Evolutionary conservation across 202 grass and related monocot species (phyloP).

Genomic region (Elaeis oleifera): DNA sequence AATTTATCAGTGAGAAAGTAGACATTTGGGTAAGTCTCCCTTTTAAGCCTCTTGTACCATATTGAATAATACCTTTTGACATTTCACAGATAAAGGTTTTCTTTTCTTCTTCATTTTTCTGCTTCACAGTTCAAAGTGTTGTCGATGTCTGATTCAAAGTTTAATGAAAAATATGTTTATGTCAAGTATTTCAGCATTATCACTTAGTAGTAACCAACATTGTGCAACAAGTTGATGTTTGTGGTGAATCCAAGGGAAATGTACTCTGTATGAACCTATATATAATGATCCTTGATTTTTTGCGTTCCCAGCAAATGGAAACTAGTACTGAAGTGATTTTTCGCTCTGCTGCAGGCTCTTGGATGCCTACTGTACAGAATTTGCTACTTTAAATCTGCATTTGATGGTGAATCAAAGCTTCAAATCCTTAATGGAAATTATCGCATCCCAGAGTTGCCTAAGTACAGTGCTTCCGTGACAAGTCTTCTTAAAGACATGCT

Average conservation of each 20-base stretch:
- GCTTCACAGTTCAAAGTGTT: too few species aligned
- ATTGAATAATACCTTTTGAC: too few species aligned
- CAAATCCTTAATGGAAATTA: conserved; percentile 86
- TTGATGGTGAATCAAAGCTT: conserved; percentile 85
- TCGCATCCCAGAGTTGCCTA: conserved; percentile 61
- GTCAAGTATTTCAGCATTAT: too few species aligned
- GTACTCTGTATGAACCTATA: too few species aligned
- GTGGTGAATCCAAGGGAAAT: too few species aligned
- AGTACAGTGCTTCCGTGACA: conserved; percentile 37
- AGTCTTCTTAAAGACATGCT: conserved; percentile 64
- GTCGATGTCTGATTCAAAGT: too few species aligned
- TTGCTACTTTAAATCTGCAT: conserved; percentile 72
- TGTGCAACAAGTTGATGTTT: too few species aligned
- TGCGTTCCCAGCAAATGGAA: conserved; percentile 7
- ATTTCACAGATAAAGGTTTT: neutral
- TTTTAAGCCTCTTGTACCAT: too few species aligned
- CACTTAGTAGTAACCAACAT: too few species aligned
- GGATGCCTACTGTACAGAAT: conserved; percentile 84
- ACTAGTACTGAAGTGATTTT: neutral
- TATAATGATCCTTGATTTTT: neutral
- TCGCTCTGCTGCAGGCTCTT: conserved; percentile 38
- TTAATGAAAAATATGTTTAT: too few species aligned
- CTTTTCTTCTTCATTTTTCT: neutral
- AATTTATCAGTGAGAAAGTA: conserved; percentile 78
- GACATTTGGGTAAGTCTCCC: conserved; percentile 56